Evolutionary conservation across 768 basidiomycete genomes (phyloP).

Genomic region (Lepiota venenata): DNA sequence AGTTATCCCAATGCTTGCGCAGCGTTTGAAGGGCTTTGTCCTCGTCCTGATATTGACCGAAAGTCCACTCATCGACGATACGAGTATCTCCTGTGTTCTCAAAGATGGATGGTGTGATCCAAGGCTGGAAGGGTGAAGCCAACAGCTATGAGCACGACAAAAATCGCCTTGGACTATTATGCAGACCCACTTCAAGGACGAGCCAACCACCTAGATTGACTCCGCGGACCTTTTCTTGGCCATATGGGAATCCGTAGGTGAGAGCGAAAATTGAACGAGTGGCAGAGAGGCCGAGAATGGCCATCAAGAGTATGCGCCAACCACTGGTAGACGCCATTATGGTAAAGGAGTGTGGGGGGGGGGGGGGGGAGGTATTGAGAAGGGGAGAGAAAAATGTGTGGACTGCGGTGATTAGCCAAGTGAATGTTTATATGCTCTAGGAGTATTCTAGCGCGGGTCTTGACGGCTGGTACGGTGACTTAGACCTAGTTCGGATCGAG

Average conservation of each 20-base stretch:
- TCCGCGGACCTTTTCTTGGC: constrained; percentile 67
- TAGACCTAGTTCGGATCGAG: no score
- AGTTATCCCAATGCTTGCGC: constrained; percentile 70
- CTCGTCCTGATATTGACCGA: constrained; percentile 56
- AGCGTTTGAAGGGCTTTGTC: constrained; percentile 42
- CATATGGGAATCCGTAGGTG: constrained; percentile 66
- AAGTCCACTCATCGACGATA: constrained; percentile 81
- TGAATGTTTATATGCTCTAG: no score
- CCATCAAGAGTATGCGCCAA: constrained; percentile 9
- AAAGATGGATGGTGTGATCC: constrained; percentile 75
- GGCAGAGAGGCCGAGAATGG: constrained; percentile 15
- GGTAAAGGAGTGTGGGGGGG: constrained; percentile 3
- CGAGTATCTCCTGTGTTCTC: constrained; percentile 52
- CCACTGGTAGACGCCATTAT: constrained; percentile 2
- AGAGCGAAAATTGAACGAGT: constrained; percentile 22
- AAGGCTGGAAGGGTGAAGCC: constrained; percentile 39
- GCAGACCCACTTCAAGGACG: constrained; percentile 36
- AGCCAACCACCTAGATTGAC: constrained; percentile 75
- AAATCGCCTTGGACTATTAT: constrained; percentile 8
- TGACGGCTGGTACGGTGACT: no score
- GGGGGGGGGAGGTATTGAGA: no score
- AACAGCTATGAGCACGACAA: not conserved
- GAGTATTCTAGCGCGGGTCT: no score
- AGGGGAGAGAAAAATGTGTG: not conserved
- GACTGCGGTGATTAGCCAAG: not conserved